phyloP scores from a whole-genome alignment of 345 rosid genomes.

The Lepidium africanum region DNA sequence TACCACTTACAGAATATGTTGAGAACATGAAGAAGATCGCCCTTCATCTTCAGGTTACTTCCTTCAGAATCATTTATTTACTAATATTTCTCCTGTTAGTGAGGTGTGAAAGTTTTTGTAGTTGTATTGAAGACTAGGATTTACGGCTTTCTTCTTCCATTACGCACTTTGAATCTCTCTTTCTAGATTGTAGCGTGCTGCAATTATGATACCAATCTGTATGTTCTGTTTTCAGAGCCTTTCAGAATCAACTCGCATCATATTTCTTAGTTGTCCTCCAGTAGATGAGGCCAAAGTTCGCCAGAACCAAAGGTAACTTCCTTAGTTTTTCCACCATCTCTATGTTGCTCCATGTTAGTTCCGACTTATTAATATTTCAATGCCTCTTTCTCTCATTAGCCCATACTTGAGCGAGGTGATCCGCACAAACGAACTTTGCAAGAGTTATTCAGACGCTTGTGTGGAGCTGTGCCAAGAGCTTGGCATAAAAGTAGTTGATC shows the following conservation, averaged over 20 bases:
- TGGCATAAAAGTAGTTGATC: conserved; percentile 62
- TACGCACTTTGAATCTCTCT: not conserved
- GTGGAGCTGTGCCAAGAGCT: conserved; percentile 65
- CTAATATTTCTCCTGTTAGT: not conserved
- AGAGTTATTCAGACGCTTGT: conserved; percentile 73
- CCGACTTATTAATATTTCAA: not conserved
- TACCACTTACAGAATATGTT: conserved; percentile 65
- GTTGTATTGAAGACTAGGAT: not conserved
- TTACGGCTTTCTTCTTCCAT: not conserved
- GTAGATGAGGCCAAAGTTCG: conserved; percentile 73
- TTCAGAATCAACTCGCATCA: conserved; percentile 51
- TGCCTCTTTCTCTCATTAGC: conserved; percentile 31
- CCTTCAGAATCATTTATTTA: not conserved
- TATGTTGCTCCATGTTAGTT: not conserved
- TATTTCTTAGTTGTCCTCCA: conserved; percentile 80
- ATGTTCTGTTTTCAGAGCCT: conserved; percentile 50
- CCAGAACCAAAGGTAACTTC: conserved; percentile 49
- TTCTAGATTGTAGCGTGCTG: not conserved
- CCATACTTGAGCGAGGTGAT: conserved; percentile 59
- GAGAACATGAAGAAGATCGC: conserved; percentile 82
- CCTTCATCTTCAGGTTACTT: conserved; percentile 66
- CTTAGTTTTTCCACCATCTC: not conserved
- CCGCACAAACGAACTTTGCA: conserved; percentile 85
- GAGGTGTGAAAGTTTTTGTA: too few relatives aligned
- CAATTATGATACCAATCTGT: not conserved